A percentile compares a stretch with the other conserved stretches of the same genome.
These are phyloP conservation scores for Boletus tylopilopsis DNA, from an alignment of 768 basidiomycete genomes.

Conservation along the genomic window DNA sequence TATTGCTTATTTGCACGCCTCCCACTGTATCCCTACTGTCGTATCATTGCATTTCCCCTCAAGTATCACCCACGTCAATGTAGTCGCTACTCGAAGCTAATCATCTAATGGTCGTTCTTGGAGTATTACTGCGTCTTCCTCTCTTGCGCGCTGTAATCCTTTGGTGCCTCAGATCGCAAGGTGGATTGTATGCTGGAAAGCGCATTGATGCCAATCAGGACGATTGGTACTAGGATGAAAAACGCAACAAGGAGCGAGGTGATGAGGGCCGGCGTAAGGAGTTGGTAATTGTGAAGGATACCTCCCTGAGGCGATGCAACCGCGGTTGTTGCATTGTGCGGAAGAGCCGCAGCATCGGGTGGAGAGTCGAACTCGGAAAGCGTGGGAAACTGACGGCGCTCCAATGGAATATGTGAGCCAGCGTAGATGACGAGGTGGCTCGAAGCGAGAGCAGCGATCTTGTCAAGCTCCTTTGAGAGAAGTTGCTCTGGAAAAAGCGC, in stretches of 20 bases:
- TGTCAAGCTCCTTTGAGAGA: slow-evolving; percentile 47
- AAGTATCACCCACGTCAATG: too few relatives aligned
- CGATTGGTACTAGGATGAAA: slow-evolving; percentile 64
- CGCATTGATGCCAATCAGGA: slow-evolving; percentile 60
- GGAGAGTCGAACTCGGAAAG: slow-evolving; percentile 28
- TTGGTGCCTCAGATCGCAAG: slow-evolving; percentile 57
- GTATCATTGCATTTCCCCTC: too few relatives aligned
- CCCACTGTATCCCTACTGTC: too few relatives aligned
- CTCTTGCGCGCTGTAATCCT: slow-evolving; percentile 63
- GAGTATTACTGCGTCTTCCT: slow-evolving; percentile 64
- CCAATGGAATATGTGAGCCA: slow-evolving; percentile 44
- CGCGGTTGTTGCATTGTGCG: slow-evolving; percentile 33
- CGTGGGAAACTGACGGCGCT: slow-evolving; percentile 39
- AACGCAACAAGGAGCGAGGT: slow-evolving; percentile 57
- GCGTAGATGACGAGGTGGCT: slow-evolving; percentile 66
- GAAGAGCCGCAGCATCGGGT: slow-evolving; percentile 16
- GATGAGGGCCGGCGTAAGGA: slow-evolving; percentile 75
- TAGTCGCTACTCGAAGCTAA: too few relatives aligned
- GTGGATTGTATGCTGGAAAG: slow-evolving; percentile 75
- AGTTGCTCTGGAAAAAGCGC: slow-evolving; percentile 34
- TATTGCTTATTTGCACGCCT: too few relatives aligned
- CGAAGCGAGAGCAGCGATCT: slow-evolving; percentile 46
- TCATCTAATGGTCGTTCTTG: too few relatives aligned
- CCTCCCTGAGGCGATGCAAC: slow-evolving; percentile 42
- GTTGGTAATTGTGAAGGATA: slow-evolving; percentile 69